Evolutionary conservation across 768 basidiomycete species (phyloP).

Genomic region (Auricularia cornea): DNA sequence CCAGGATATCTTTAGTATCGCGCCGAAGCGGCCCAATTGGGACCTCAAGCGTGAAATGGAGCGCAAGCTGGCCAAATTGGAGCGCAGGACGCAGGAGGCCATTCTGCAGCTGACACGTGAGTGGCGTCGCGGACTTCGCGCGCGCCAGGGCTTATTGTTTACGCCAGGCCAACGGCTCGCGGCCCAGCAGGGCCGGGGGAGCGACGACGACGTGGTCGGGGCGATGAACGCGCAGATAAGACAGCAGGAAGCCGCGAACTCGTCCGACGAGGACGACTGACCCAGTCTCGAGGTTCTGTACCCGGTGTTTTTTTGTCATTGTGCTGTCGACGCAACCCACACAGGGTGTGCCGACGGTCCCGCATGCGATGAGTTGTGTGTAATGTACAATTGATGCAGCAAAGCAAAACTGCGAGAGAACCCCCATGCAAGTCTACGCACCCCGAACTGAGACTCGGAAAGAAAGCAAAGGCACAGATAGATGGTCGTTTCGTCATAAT

Average conservation of each 20-base stretch:
- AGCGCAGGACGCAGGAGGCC: conserved; percentile 83
- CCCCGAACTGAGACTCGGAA: not conserved
- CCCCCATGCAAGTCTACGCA: not conserved
- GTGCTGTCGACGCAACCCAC: too few species aligned
- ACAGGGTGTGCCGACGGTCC: not conserved
- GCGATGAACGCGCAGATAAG: conserved; percentile 74
- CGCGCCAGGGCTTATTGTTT: not conserved
- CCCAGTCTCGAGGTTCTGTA: not conserved
- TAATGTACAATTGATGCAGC: conserved; percentile 1
- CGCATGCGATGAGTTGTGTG: not conserved
- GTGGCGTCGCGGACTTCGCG: conserved; percentile 23
- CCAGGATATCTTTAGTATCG: conserved; percentile 65
- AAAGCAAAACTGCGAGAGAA: not conserved
- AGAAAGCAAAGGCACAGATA: not conserved
- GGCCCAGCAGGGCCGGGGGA: conserved; percentile 53
- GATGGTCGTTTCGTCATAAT: too few species aligned
- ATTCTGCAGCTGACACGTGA: conserved; percentile 88
- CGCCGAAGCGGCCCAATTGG: conserved; percentile 95
- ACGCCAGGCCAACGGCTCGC: conserved; percentile 65
- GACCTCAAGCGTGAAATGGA: conserved; percentile 92
- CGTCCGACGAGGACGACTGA: conserved; percentile 54
- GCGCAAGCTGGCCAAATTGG: conserved; percentile 81
- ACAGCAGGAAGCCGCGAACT: conserved; percentile 41
- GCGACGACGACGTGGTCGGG: conserved; percentile 70
- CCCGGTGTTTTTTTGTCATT: not conserved